A percentile compares a stretch with the other conserved stretches of the same genome.
These are phyloP conservation scores for Suillus fuscotomentosus DNA, from an alignment of 768 basidiomycete genomes.

Conservation along the genomic window DNA sequence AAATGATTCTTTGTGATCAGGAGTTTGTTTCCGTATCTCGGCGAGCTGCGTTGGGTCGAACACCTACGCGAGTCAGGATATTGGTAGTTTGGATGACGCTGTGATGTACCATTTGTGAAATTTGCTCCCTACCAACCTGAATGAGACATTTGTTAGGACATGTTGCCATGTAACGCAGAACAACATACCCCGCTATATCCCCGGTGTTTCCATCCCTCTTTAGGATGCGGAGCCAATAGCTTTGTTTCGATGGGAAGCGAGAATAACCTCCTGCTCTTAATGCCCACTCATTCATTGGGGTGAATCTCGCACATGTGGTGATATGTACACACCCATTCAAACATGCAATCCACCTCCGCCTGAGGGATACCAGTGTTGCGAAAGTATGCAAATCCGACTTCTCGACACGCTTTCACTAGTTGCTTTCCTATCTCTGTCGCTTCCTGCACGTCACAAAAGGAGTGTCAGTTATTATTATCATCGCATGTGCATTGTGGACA, in stretches of 20 bases:
- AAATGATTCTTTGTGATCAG: slow-evolving; percentile 52
- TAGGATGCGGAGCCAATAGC: slow-evolving; percentile 45
- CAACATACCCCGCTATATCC: slow-evolving; percentile 30
- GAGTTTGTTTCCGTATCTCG: slow-evolving; percentile 29
- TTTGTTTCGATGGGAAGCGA: slow-evolving; percentile 37
- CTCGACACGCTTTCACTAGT: slow-evolving; percentile 18
- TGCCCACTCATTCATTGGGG: background rate
- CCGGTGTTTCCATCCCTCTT: slow-evolving; percentile 43
- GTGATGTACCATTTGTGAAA: slow-evolving; percentile 24
- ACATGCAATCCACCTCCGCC: slow-evolving; percentile 38
- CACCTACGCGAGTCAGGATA: slow-evolving; percentile 16
- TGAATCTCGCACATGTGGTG: slow-evolving; percentile 5
- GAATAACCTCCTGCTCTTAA: slow-evolving; percentile 41
- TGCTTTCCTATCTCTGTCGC: slow-evolving; percentile 14
- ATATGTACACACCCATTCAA: slow-evolving; percentile 37
- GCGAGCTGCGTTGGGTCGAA: slow-evolving; percentile 32
- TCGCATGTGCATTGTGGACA: background rate
- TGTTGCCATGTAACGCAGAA: background rate
- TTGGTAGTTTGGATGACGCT: background rate
- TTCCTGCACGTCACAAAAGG: slow-evolving; percentile 8
- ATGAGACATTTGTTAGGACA: background rate
- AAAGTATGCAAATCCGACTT: slow-evolving; percentile 48
- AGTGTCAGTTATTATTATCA: background rate
- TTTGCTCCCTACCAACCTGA: slow-evolving; percentile 42
- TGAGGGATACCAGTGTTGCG: slow-evolving; percentile 41